These are phyloP conservation scores for Thraustochytrium striatum DNA, from an alignment of 352 stramenopile genomes.

Conservation along the genomic window DNA sequence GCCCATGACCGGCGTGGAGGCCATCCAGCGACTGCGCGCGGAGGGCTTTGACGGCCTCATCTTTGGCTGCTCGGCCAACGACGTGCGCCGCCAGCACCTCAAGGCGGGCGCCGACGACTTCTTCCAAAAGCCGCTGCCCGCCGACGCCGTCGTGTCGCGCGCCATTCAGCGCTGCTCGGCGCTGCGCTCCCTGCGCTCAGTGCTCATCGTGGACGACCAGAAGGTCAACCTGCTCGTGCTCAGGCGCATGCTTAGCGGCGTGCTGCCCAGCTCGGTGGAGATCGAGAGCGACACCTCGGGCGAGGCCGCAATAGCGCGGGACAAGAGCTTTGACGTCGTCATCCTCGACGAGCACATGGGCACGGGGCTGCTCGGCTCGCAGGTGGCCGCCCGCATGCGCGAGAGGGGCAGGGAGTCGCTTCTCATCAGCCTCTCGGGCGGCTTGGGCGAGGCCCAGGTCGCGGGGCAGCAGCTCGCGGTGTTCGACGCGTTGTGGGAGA, in stretches of 20 bases:
- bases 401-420: too few relatives aligned
- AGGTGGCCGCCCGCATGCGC: too few relatives aligned
- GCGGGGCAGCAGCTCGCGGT: too few relatives aligned
- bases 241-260: not conserved
- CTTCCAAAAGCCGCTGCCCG: constrained; percentile 59
- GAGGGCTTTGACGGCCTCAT: constrained; percentile 52
- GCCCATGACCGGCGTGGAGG: constrained; percentile 57
- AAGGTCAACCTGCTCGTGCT: not conserved
- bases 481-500: too few relatives aligned
- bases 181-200: too few relatives aligned
- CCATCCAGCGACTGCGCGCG: constrained; percentile 52
- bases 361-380: not conserved
- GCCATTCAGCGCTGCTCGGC: too few relatives aligned
- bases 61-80: constrained; percentile 57
- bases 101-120: constrained; percentile 57
- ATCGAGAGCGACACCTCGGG: too few relatives aligned
- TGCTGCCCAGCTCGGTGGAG: too few relatives aligned
- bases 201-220: not conserved
- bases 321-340: not conserved
- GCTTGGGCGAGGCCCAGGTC: too few relatives aligned
- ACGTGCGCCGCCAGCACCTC: constrained; percentile 55
- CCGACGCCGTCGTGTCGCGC: too few relatives aligned
- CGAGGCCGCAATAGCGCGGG: too few relatives aligned
- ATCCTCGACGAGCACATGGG: not conserved
- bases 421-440: too few relatives aligned